These are phyloP conservation scores for Didymella sp. DNA, from an alignment of 2,329 filamentous ascomycete species.

Conservation along the genomic window DNA sequence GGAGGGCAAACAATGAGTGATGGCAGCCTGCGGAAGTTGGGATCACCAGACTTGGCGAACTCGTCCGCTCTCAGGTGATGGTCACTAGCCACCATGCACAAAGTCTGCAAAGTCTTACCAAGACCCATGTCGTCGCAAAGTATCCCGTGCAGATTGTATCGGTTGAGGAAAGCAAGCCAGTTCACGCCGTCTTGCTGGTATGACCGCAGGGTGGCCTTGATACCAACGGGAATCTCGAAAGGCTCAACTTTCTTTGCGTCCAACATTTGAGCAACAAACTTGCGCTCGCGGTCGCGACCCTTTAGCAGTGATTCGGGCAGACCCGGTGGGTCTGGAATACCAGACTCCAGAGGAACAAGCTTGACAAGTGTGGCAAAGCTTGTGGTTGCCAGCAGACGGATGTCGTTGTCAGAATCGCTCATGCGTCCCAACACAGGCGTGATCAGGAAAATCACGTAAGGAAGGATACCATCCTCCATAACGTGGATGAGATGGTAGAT, in stretches of 20 bases:
- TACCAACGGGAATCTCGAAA: slow-evolving; percentile 92
- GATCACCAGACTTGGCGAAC: slow-evolving; percentile 79
- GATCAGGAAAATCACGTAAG: slow-evolving; percentile 98
- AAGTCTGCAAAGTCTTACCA: slow-evolving; percentile 94
- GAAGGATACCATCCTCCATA: slow-evolving; percentile 95
- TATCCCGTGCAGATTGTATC: slow-evolving; percentile 96
- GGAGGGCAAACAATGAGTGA: slow-evolving; percentile 96
- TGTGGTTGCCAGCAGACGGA: slow-evolving; percentile 91
- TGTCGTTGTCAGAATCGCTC: slow-evolving; percentile 97
- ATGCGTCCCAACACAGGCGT: slow-evolving; percentile 96
- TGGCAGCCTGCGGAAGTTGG: slow-evolving; percentile 79
- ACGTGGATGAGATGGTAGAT: slow-evolving; percentile 98
- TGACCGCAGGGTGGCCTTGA: slow-evolving; percentile 93
- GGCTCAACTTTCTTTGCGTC: slow-evolving; percentile 96
- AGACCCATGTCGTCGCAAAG: slow-evolving; percentile 99
- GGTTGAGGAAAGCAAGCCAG: slow-evolving; percentile 97
- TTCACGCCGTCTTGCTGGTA: slow-evolving; percentile 99
- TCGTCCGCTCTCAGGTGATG: slow-evolving; percentile 93
- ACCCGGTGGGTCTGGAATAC: slow-evolving; percentile 94
- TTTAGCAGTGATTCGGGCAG: slow-evolving; percentile 86
- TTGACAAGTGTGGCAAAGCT: slow-evolving; percentile 98
- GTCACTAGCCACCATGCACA: slow-evolving; percentile 97
- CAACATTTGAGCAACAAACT: slow-evolving; percentile 95
- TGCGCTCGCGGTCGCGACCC: slow-evolving; percentile 90
- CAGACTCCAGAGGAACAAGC: slow-evolving; percentile 93